A percentile compares a stretch with the other conserved stretches of the same genome.
Evolutionary conservation across 2,329 filamentous ascomycete genomes (phyloP).

Genomic region (Aureobasidium sp.): DNA sequence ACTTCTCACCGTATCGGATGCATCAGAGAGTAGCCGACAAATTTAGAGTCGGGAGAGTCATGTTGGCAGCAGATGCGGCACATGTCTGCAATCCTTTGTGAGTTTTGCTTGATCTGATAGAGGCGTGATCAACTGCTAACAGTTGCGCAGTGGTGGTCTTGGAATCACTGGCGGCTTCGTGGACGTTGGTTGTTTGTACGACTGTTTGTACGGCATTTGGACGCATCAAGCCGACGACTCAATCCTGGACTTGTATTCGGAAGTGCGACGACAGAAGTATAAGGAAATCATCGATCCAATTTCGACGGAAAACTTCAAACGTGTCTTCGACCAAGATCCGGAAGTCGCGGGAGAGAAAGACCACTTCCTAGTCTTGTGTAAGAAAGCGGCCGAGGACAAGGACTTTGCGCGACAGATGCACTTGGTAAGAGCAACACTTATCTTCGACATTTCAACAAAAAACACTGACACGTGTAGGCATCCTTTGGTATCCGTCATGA

Average conservation of each 20-base stretch:
- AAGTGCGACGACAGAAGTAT: conserved; percentile 31
- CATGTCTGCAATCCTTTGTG: conserved; percentile 28
- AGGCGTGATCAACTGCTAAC: neutral
- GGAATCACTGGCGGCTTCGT: conserved; percentile 24
- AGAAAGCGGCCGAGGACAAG: conserved; percentile 19
- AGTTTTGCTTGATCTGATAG: conserved; percentile 1
- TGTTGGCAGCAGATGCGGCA: conserved; percentile 36
- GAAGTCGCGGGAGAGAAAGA: conserved; percentile 19
- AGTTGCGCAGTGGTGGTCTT: conserved; percentile 20
- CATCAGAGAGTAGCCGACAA: conserved; percentile 33
- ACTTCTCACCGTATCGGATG: conserved; percentile 35
- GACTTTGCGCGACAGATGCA: conserved; percentile 21
- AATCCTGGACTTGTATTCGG: conserved; percentile 31
- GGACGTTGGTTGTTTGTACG: conserved; percentile 23
- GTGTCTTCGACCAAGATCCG: conserved; percentile 20
- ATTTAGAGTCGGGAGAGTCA: conserved; percentile 29
- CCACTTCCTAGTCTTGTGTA: conserved; percentile 21
- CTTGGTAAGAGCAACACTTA: conserved; percentile 17
- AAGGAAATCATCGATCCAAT: conserved; percentile 28
- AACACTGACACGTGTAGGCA: conserved; percentile 7
- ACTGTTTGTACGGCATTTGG: conserved; percentile 23
- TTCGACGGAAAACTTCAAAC: conserved; percentile 22
- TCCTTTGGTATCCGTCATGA: conserved; percentile 17
- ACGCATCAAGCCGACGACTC: conserved; percentile 21
- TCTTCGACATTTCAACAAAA: neutral